Evolutionary conservation across 2,329 filamentous ascomycete species (phyloP), one percentile per base, ranked within the genome.

Genomic region (Scytalidium sp.): DNA sequence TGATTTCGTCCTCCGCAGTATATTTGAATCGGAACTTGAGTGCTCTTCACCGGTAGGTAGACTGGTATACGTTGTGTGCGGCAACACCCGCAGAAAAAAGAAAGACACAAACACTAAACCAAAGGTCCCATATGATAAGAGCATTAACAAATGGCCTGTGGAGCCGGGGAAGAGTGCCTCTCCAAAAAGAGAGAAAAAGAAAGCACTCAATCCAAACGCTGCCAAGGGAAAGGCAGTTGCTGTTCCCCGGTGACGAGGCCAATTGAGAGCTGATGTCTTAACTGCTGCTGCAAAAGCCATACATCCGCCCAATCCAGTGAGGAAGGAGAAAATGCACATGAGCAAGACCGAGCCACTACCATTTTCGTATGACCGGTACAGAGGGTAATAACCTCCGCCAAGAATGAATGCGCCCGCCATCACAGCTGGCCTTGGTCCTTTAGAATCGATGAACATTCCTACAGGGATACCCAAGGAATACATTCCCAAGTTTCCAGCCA

Each of bases 151-250:
- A 36, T 81, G 80, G 49, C 87, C 86, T 1, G 91, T 94, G 61
- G 95, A 84, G 36, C 90, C 90, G 2, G 90, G 88, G 64, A 96
- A 92, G 39, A 90, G 73, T 43, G 95, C 64, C 17, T 83, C 82
- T 19, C 90, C 89, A 27, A 95, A 70, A 2, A 85, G 78, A 1
- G 94, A 93, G 72, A 97, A 99, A 74, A 97, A 96, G 71, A 99
- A 94, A 48, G 94, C 94, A 66, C 92, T 97, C 50, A 99, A 73
- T 3, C 94, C 94, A 64, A 97, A 97, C 3, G 90, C 92, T 50
- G 94, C 90, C 49, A 97, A 71, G 5, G 94, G 93, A 60, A 97
- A 94, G 1, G 92, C 92, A 5, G 94, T 97, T 5, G 94, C 94
- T 3, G 93, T 96, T 49, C 94, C 94, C 56, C 94, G 83, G 66